phyloP scores from a whole-genome alignment of 2,329 filamentous ascomycete genomes.

The Didymella pomorum region DNA sequence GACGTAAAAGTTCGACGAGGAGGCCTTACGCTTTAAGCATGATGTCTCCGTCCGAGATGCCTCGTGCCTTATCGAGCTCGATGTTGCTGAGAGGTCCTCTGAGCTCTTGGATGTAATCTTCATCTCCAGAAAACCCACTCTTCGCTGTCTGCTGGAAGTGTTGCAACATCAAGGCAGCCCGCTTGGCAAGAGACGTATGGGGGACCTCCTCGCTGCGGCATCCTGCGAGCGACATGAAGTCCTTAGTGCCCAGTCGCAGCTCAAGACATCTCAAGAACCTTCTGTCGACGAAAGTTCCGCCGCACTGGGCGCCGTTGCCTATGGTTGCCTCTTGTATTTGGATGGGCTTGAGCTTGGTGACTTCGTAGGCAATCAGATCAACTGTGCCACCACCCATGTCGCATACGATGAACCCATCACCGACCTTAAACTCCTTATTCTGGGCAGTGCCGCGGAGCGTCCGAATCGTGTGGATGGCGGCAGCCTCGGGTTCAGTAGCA shows the following conservation, averaged over 20 bases:
- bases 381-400: conserved; percentile 45
- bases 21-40: conserved; percentile 27
- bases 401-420: conserved; percentile 39
- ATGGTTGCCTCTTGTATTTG: conserved; percentile 34
- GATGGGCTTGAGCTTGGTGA: conserved; percentile 21
- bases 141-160: conserved; percentile 33
- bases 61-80: conserved; percentile 27
- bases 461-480: conserved; percentile 38
- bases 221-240: conserved; percentile 34
- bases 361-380: conserved; percentile 39
- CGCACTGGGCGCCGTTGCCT: conserved; percentile 38
- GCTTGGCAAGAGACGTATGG: conserved; percentile 23
- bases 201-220: conserved; percentile 20
- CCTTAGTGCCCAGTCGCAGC: conserved; percentile 24
- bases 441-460: conserved; percentile 22
- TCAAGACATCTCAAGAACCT: conserved; percentile 36
- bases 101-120: conserved; percentile 28
- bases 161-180: conserved; percentile 29
- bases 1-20: too few species aligned
- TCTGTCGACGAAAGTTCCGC: conserved; percentile 39
- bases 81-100: conserved; percentile 29
- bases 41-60: conserved; percentile 38
- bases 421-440: conserved; percentile 20
- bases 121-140: conserved; percentile 30
- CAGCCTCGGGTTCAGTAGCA: conserved; percentile 37